A percentile compares a stretch with the other conserved stretches of the same genome.
Evolutionary conservation across 768 basidiomycete species (phyloP).

Genomic region (Kwoniella heveanensis): DNA sequence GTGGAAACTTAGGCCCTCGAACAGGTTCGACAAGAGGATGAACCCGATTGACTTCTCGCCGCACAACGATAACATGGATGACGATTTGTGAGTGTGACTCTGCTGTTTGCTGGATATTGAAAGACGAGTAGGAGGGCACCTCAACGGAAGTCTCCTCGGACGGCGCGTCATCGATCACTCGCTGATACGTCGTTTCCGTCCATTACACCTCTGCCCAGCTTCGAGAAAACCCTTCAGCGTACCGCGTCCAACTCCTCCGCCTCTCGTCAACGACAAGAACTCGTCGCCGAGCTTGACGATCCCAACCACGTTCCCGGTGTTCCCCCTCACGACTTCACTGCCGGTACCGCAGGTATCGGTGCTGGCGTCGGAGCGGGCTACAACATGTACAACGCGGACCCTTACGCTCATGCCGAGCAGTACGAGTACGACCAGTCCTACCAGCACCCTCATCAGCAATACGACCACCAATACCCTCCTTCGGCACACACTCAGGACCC

Average conservation of each 20-base stretch:
- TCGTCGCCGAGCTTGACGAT: constrained; percentile 48
- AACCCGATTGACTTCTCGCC: constrained; percentile 54
- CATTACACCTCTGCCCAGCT: constrained; percentile 19
- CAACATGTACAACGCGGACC: constrained; percentile 39
- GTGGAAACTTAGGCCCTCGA: constrained; percentile 49
- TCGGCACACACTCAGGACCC: constrained; percentile 17
- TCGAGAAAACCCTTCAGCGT: constrained; percentile 51
- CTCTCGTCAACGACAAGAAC: constrained; percentile 44
- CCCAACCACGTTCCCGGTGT: constrained; percentile 40
- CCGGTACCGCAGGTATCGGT: constrained; percentile 23
- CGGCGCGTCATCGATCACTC: too few species aligned
- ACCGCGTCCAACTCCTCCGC: constrained; percentile 42
- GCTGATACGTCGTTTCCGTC: constrained; percentile 11
- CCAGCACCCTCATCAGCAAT: constrained; percentile 14
- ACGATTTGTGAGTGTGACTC: constrained; percentile 47
- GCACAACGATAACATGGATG: constrained; percentile 30
- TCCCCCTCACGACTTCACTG: constrained; percentile 54
- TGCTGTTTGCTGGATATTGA: too few species aligned
- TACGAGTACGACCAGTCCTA: constrained; percentile 43
- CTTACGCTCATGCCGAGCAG: constrained; percentile 38
- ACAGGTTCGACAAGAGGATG: constrained; percentile 48
- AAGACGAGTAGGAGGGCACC: too few species aligned
- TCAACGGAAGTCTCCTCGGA: too few species aligned
- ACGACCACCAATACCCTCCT: constrained; percentile 30
- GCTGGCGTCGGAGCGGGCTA: constrained; percentile 25